Conservation (phyloP, 768 basidiomycete genomes). For the Collybia sordida region DNA sequence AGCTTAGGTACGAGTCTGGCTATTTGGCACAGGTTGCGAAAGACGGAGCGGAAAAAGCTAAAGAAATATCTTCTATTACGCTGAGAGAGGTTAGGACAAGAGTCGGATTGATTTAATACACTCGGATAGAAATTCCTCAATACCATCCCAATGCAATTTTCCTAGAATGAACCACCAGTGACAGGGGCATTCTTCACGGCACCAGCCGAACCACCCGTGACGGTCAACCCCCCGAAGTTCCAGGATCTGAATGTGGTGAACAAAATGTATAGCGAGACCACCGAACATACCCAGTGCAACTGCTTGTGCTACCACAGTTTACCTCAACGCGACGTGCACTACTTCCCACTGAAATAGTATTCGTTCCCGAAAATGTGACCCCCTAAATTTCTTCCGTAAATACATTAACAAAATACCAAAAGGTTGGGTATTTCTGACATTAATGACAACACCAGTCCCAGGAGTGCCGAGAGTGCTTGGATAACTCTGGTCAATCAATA, state of each 20-base stretch:
- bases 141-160: too few species aligned
- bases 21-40: slow-evolving; percentile 64
- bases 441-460: slow-evolving; percentile 18
- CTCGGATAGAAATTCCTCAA: not conserved
- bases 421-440: slow-evolving; percentile 4
- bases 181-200: slow-evolving; percentile 18
- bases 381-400: slow-evolving; percentile 3
- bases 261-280: not conserved
- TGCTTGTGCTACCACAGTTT: slow-evolving; percentile 17
- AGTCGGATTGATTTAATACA: slow-evolving; percentile 49
- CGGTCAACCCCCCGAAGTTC: slow-evolving; percentile 17
- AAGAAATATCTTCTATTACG: slow-evolving; percentile 56
- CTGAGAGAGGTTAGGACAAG: slow-evolving; percentile 65
- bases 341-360: slow-evolving; percentile 16
- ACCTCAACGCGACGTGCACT: slow-evolving; percentile 17
- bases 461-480: slow-evolving; percentile 16
- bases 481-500: slow-evolving; percentile 19
- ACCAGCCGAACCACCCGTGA: slow-evolving; percentile 15
- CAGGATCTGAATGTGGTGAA: slow-evolving; percentile 6
- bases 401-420: not conserved
- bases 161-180: slow-evolving; percentile 15
- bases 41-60: slow-evolving; percentile 65
- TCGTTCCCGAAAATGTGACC: slow-evolving; percentile 16
- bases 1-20: slow-evolving; percentile 54
- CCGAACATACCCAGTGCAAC: slow-evolving; percentile 12